Evolutionary conservation across 192 early-diverging fungal genomes (phyloP), one percentile per base, ranked within the genome.

Genomic region (Umbelopsis vinacea): DNA sequence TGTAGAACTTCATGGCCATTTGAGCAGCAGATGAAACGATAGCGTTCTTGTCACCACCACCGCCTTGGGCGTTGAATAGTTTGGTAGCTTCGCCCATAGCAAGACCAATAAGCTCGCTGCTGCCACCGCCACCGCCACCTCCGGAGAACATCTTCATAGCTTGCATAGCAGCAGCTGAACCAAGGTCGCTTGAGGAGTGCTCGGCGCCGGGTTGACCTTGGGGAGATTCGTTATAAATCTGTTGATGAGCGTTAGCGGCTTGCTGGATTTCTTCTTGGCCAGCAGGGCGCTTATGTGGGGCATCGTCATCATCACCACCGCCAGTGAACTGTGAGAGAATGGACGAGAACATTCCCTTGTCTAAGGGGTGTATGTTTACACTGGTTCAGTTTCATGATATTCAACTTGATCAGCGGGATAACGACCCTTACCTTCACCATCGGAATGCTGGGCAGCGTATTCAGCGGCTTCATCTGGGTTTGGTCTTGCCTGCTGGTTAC

Each of bases 1-100:
- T 57, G 68, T 73, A 80, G 29, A 80, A 21, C 66, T 80, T 76
- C 72, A 80, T 71, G 63, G 79, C 79, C 79, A 80, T 80, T 21
- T 38, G 24, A 21, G 69, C 79, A 52, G 79, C 79, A 68, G 57
- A 71, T 50, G 73, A 66, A 9, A 80, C 40, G 71, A 80, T 76
- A 47, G 74, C 79, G 33, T 46, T 24, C 46, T 80, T 67, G 46
- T 74, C 66, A n/a, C 67, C 75, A 35, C 50, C 50, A 17, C 73
- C 66, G 50, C 66, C 52, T 33, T 71, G 70, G 23, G 70, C 53
- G 14, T 76, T 70, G 21, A 76, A 71, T 17, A 80, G 66, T 21
- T 80, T 80, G 54, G 52, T 80, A 45, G 75, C 79, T 71, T 80
- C 79, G 24, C 74, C 71, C 79, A 80, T 80, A 29, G 79, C 79